Base-by-base conservation (phyloP, 805 yeast genomes). In the Metschnikowia anglica region DNA sequence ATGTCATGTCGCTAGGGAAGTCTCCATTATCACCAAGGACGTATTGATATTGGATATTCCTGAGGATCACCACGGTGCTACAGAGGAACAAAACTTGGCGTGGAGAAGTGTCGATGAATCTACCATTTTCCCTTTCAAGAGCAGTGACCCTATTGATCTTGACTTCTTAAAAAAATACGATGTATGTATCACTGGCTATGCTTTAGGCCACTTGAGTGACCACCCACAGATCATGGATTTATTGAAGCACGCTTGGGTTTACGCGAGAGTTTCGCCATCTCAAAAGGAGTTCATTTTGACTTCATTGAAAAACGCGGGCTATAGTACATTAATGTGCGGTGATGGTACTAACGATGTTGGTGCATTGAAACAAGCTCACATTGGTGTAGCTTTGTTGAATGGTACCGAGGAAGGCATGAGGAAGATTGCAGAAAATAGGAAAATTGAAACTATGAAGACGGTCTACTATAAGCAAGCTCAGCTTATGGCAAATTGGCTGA, bases 341-440 rank as follows among this genome's bases (percentile, higher is more conserved):
- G 99, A 93, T 69, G 99, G 99, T 68, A 93, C 99, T n/a, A 93
- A 93, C 62, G 99, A 93, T 73, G 99, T 93, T 38, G 99, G 99
- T 66, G 99, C 99, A 41, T 79, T 93, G 68, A 93, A 93, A 66
- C 98, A 93, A 72, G 98, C 99, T 2, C 96, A 93, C 60, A 85
- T 93, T 60, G 99, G 99, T 73, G 87, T 93, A 62, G 99, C 99
- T n/a, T 73, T 93, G 55, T 76, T 93, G 63, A 93, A 93, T 59
- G 99, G 98, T 68, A 90, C 99, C 43, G 96, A 87, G 60, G 97
- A 88, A 41, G 85, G 96, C 35, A 74, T 93, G 80, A 85, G 85
- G 68, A 88, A 89, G 67, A 79, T 90, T 46, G 88, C 85, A 41
- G 97, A 91, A 51, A 79, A 80, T 64, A 80, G 85, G 58, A 83